Conservation (phyloP, 345 rosid genomes). For the Hibiscus trionum region DNA sequence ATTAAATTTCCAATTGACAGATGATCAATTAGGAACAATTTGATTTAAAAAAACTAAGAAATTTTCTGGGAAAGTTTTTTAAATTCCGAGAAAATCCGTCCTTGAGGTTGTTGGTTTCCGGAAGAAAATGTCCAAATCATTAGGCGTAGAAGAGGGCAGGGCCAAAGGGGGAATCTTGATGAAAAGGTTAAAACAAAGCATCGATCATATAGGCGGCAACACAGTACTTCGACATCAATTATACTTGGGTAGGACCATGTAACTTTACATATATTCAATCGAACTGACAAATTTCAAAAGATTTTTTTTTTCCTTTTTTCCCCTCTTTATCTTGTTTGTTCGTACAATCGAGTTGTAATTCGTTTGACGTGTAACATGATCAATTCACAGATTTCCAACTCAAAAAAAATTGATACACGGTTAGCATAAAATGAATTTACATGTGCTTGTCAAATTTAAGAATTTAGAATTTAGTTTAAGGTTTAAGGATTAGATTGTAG, state of each 20-base stretch:
- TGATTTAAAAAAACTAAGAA: background rate
- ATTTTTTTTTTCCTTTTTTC: background rate
- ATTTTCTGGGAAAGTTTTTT: background rate
- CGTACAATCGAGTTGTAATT: background rate
- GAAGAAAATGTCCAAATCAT: conserved; percentile 18
- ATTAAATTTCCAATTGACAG: background rate
- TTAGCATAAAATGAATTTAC: too few species aligned
- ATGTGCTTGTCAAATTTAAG: too few species aligned
- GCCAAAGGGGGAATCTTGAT: conserved; percentile 24
- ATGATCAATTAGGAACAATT: background rate
- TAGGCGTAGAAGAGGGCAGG: conserved; percentile 15
- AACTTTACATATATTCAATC: conserved; percentile 5
- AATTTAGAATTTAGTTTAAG: too few species aligned
- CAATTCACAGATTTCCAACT: background rate
- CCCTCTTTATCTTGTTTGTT: background rate
- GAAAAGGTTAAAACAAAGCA: conserved; percentile 8
- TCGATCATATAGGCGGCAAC: conserved; percentile 13
- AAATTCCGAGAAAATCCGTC: background rate
- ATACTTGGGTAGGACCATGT: background rate
- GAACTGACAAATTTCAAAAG: conserved; percentile 4
- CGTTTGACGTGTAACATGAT: background rate
- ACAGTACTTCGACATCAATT: conserved; percentile 17
- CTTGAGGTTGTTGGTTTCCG: background rate
- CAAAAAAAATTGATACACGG: too few species aligned
- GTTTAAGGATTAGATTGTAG: too few species aligned